Conservation (phyloP, 1,284 basidiomycete genomes). For the Kwoniella shivajii region DNA sequence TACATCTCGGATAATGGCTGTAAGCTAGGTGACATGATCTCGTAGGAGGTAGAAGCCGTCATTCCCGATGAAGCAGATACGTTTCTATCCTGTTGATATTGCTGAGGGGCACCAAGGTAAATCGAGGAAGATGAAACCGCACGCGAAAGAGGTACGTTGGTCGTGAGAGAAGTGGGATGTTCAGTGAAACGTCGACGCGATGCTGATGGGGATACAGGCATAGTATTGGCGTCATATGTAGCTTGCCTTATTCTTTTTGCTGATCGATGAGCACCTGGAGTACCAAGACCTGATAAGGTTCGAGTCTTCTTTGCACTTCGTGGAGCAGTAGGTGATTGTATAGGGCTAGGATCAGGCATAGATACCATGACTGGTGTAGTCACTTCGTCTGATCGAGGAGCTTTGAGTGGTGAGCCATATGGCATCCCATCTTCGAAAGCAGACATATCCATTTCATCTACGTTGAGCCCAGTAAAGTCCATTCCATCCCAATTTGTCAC, state of each 20-base stretch:
- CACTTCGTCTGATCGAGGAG: not conserved
- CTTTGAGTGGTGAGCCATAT: constrained; percentile 9
- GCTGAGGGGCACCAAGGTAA: constrained; percentile 4
- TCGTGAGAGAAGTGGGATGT: constrained; percentile 14
- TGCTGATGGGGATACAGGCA: constrained; percentile 21
- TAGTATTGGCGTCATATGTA: constrained; percentile 20
- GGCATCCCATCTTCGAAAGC: constrained; percentile 9
- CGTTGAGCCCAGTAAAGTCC: constrained; percentile 5
- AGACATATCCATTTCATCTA: constrained; percentile 7
- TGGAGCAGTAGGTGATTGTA: constrained; percentile 8
- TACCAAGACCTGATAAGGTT: constrained; percentile 15
- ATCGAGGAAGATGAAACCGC: constrained; percentile 18
- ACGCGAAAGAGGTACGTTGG: constrained; percentile 14
- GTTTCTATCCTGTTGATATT: constrained; percentile 16
- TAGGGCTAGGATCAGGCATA: constrained; percentile 10
- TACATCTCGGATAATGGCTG: constrained; percentile 9
- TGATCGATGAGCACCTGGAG: constrained; percentile 20
- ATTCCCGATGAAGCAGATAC: constrained; percentile 19
- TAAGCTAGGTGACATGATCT: constrained; percentile 16
- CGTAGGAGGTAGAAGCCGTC: constrained; percentile 18
- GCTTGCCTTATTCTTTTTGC: constrained; percentile 22
- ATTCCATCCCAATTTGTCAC: constrained; percentile 16
- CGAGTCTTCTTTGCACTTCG: constrained; percentile 15
- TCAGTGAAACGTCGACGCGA: constrained; percentile 11
- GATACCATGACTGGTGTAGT: constrained; percentile 13